These are phyloP conservation scores for Polygonum maritimum DNA, from an alignment of 148 eudicot species.

Conservation along the genomic window DNA sequence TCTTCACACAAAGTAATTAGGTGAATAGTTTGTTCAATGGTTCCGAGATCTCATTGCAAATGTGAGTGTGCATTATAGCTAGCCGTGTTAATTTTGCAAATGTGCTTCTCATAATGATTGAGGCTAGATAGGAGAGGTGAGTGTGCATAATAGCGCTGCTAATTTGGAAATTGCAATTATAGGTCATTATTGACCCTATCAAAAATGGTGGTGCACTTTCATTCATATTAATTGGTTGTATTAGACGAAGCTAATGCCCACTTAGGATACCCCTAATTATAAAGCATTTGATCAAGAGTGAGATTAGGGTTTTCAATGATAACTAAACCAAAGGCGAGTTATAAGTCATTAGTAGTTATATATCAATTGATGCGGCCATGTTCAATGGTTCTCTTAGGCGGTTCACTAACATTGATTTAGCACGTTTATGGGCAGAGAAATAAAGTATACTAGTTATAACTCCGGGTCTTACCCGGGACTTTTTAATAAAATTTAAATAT, in stretches of 20 bases:
- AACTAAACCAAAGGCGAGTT: neutral
- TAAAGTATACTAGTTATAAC: too few relatives aligned
- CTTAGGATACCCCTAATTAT: neutral
- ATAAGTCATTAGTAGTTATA: too few relatives aligned
- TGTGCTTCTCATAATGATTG: neutral
- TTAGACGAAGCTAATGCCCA: neutral
- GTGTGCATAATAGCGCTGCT: neutral
- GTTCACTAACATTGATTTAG: too few relatives aligned
- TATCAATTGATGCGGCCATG: too few relatives aligned
- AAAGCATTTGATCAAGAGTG: neutral
- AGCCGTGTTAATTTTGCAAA: too few relatives aligned
- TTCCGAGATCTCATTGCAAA: neutral
- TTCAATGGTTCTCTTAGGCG: too few relatives aligned
- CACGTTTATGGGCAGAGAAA: too few relatives aligned
- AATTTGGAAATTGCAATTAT: neutral
- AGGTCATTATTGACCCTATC: neutral
- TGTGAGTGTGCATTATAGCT: neutral
- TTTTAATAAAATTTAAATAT: too few relatives aligned
- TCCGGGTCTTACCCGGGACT: too few relatives aligned
- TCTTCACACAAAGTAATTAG: neutral
- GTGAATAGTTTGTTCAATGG: neutral
- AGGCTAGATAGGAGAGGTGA: neutral
- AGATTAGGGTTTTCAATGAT: neutral
- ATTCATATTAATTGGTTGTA: neutral
- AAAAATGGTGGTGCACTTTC: neutral